Base-by-base conservation (phyloP, 805 yeast genomes). In the Brettanomyces sp. region DNA sequence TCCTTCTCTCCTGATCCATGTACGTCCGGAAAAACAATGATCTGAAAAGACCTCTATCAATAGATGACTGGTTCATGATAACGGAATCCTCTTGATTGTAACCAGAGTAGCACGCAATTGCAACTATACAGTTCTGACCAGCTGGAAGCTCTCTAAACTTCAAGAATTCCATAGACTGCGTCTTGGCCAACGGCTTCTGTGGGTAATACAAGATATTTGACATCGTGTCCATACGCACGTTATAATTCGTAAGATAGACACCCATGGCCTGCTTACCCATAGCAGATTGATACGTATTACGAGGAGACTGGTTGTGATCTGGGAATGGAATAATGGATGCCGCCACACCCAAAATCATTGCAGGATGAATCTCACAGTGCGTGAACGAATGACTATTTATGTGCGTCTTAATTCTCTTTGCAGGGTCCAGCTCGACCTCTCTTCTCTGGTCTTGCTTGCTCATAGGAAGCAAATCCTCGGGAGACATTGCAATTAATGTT, bases 191-290 rank as follows among this genome's bases (percentile, higher is more conserved):
- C 13, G 99, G 99, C 65, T 93, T 93, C 64, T 93, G 99, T 37
- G 99, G 99, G 62, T 93, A 93, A 63, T 93, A 93, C 55, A 93
- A 74, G 57, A 93, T 91, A 62, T 93, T 93, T 8, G 99, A 97
- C 99, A 93, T 93, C 1, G 99, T 93, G 67, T 93, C 99, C 99
- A 93, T 93, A 70, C 99, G 86, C 45, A 91, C 96, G 48, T 83
- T 78, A 66, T 91, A 93, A 62, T 93, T 93, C 4, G 99, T 93
- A 58, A 91, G 75, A 66, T 86, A 91, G 8, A 93, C 98, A 63
- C 99, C 99, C 99, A 93, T 93, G 47, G 99, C 99, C 71, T 93
- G 99, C 68, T 93, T 93, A 80, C 99, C 99, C 99, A 93, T 93
- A 52, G 99, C 99, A 64, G 96, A 90, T 72, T 93, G 99, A 68